Evolutionary conservation across 73 alveolate genomes (phyloP).

Genomic region (Blepharisma stoltei): DNA sequence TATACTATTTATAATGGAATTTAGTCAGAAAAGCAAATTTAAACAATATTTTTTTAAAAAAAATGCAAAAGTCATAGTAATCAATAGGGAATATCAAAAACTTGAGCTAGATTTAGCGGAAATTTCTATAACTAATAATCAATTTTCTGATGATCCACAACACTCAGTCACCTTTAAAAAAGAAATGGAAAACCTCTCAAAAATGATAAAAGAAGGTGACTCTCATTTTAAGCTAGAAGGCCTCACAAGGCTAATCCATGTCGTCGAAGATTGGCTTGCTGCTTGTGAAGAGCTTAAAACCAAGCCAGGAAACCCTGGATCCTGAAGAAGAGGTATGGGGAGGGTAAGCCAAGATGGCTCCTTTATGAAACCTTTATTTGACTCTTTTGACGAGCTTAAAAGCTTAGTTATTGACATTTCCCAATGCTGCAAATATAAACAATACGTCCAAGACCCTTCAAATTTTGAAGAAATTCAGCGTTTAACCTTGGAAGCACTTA

Average conservation of each 20-base stretch:
- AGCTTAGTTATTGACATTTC: not conserved
- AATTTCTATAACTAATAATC: too few species aligned
- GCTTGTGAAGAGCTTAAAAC: not conserved
- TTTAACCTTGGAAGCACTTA: not conserved
- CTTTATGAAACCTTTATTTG: not conserved
- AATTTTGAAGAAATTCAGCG: slow-evolving; percentile 22
- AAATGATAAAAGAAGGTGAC: not conserved
- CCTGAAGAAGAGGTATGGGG: not conserved
- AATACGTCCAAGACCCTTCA: slow-evolving; percentile 5
- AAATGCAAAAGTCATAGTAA: too few species aligned
- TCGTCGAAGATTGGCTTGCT: slow-evolving; percentile 1
- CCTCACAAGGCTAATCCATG: not conserved
- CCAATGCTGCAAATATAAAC: slow-evolving; percentile 2
- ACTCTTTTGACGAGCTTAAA: slow-evolving; percentile 3
- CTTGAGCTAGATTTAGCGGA: too few species aligned
- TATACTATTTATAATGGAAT: too few species aligned
- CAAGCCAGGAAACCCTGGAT: not conserved
- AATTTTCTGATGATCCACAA: too few species aligned
- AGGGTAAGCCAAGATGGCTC: not conserved
- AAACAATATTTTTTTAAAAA: too few species aligned
- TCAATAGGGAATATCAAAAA: too few species aligned
- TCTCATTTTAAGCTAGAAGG: not conserved
- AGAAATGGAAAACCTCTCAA: not conserved
- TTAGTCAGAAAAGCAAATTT: too few species aligned
- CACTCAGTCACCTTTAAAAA: not conserved